Base-by-base conservation (phyloP, 31 red algal species). In the Porphyra umbilicalis region DNA sequence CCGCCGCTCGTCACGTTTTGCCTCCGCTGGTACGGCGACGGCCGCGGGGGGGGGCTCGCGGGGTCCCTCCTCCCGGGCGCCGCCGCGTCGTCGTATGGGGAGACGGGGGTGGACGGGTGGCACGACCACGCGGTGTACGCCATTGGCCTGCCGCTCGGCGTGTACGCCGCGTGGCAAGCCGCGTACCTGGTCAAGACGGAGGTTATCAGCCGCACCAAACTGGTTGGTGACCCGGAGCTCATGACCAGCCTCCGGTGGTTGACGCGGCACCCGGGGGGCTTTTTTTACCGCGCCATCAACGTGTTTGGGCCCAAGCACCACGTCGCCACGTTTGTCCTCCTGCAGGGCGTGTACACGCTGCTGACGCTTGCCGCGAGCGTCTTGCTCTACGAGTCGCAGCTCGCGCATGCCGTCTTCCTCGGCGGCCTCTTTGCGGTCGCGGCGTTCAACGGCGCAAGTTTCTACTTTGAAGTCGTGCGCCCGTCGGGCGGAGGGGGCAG, bases 381-480 rank as follows among this genome's bases (percentile, higher is more conserved):
- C 4, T 10, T 90, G 31, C 14, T 85, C 9, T 90, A 78, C 35
- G 34, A 76, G 20, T 76, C 34, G 79, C 35, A 33, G 20, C 37
- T 35, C 35, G 36, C 79, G 13, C 83, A 84, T 29, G 81, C 36
- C 2, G 33, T 81, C 9, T 84, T 90, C 31, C 32, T 90, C 6
- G 38, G 18, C 32, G 25, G 75, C 36, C 57, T 90, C 67, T 79
- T 44, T 80, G 46, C 76, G 18, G 38, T 71, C 8, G 77, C 82
- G 25, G 37, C 85, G 33, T 80, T 57, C 39, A 90, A 90, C n/a
- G 88, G 82, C 36, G 82, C 74, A 10, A 78, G 32, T 25, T 90
- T 86, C 33, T 90, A 90, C 79, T 85, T 90, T 80, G 83, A 85
- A 67, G 84, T 90, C 6, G 86, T 90, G 25, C 57, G 57, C 57